phyloP scores from a whole-genome alignment of 2,329 filamentous ascomycete genomes.

The Fusarium graminum region DNA sequence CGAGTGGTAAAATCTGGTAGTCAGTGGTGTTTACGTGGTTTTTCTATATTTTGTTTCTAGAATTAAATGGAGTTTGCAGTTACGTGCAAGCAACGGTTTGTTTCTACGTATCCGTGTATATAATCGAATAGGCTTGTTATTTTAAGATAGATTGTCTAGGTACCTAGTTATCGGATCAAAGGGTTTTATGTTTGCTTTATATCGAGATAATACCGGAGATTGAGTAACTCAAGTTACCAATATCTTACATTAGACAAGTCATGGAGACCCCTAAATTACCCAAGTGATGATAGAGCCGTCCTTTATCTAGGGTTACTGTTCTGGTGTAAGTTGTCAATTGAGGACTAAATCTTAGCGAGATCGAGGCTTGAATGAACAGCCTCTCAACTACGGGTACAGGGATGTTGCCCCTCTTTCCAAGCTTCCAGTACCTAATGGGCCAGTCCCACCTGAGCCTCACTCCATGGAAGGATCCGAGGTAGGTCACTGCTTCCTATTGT shows the following conservation, averaged over 20 bases:
- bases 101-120: no score
- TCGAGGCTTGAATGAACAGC: background rate
- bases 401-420: conserved; percentile 11
- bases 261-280: no score
- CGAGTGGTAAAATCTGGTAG: background rate
- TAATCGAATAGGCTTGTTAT: no score
- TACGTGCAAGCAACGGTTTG: background rate
- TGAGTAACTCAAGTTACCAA: no score
- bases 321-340: conserved; percentile 13
- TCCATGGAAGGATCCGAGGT: background rate
- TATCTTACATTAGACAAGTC: no score
- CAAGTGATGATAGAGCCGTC: background rate
- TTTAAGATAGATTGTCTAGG: no score
- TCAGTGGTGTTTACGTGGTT: background rate
- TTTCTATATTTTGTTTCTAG: background rate
- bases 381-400: background rate
- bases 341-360: conserved; percentile 11
- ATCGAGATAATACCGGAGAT: no score
- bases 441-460: conserved; percentile 8
- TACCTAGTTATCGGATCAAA: background rate
- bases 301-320: background rate
- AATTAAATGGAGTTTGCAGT: background rate
- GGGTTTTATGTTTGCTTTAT: background rate
- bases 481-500: conserved; percentile 10
- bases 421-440: conserved; percentile 14